Evolutionary conservation across 805 yeast species (phyloP).

Genomic region (Ogataea ramenticola): DNA sequence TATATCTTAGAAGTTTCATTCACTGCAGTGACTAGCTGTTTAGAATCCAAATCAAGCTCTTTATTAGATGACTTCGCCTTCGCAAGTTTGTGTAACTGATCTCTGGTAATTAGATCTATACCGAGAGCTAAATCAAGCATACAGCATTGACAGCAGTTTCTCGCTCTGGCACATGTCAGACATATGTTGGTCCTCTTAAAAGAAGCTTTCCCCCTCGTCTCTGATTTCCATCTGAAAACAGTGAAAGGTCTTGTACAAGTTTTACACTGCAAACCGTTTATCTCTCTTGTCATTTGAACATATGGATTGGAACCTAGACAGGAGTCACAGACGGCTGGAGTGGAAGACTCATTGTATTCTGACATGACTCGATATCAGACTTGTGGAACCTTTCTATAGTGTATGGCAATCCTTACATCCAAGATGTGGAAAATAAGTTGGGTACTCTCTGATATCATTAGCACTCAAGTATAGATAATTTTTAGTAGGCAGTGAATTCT

Average conservation of each 20-base stretch:
- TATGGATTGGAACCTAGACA: constrained; percentile 68
- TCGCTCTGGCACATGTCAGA: constrained; percentile 66
- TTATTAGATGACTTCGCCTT: constrained; percentile 31
- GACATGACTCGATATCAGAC: constrained; percentile 1
- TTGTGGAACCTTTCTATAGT: background rate
- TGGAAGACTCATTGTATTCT: constrained; percentile 15
- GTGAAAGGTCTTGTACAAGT: constrained; percentile 82
- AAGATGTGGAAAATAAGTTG: no score
- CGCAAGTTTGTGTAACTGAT: constrained; percentile 71
- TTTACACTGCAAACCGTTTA: constrained; percentile 74
- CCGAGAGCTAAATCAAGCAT: constrained; percentile 76
- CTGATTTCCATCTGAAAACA: constrained; percentile 62
- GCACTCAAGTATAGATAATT: no score
- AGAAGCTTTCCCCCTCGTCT: constrained; percentile 32
- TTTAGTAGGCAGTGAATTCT: no score
- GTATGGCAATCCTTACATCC: no score
- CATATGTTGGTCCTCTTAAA: constrained; percentile 67
- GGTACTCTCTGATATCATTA: no score
- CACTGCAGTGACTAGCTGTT: constrained; percentile 40
- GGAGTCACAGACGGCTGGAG: constrained; percentile 62
- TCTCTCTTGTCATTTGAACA: constrained; percentile 64
- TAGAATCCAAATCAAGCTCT: constrained; percentile 6
- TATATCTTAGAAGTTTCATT: constrained; percentile 42
- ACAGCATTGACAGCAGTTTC: constrained; percentile 85
- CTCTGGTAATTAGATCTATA: constrained; percentile 72